These are phyloP conservation scores for Podaxis carcinomalis DNA, from an alignment of 768 basidiomycete species.

Conservation along the genomic window DNA sequence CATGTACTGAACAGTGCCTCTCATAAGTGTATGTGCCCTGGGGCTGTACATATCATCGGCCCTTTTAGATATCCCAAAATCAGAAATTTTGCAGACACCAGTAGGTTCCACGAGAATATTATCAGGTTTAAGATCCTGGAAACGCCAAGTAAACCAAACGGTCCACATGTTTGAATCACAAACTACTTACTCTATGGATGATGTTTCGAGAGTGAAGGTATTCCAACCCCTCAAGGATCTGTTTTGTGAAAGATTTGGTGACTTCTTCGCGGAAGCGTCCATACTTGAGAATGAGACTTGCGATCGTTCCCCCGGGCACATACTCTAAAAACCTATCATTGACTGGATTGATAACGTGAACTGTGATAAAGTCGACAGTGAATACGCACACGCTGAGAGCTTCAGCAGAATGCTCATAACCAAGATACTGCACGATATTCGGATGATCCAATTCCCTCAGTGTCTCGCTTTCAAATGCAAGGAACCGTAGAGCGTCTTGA, in stretches of 20 bases:
- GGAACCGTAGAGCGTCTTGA: slow-evolving; percentile 66
- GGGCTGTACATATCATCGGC: slow-evolving; percentile 61
- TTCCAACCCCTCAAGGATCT: slow-evolving; percentile 82
- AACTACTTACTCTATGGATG: slow-evolving; percentile 65
- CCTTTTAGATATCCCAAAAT: slow-evolving; percentile 95
- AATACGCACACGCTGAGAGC: slow-evolving; percentile 73
- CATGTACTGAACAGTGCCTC: slow-evolving; percentile 96
- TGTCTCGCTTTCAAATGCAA: slow-evolving; percentile 84
- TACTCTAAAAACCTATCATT: slow-evolving; percentile 84
- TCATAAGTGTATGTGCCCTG: slow-evolving; percentile 72
- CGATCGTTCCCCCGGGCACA: slow-evolving; percentile 92
- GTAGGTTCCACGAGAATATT: slow-evolving; percentile 87
- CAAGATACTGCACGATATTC: slow-evolving; percentile 90
- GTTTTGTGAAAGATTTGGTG: slow-evolving; percentile 78
- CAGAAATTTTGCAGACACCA: slow-evolving; percentile 90
- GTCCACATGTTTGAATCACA: not conserved
- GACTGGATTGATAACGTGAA: slow-evolving; percentile 1
- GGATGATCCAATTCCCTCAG: slow-evolving; percentile 86
- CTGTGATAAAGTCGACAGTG: not conserved
- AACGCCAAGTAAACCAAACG: slow-evolving; percentile 2
- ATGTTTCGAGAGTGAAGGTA: slow-evolving; percentile 86
- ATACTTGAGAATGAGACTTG: slow-evolving; percentile 68
- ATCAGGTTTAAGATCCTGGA: slow-evolving; percentile 86
- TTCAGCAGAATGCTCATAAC: slow-evolving; percentile 72
- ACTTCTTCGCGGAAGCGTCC: slow-evolving; percentile 83